Base-by-base conservation (phyloP, 2,329 filamentous ascomycete genomes). In the Hypoxylon sp. region DNA sequence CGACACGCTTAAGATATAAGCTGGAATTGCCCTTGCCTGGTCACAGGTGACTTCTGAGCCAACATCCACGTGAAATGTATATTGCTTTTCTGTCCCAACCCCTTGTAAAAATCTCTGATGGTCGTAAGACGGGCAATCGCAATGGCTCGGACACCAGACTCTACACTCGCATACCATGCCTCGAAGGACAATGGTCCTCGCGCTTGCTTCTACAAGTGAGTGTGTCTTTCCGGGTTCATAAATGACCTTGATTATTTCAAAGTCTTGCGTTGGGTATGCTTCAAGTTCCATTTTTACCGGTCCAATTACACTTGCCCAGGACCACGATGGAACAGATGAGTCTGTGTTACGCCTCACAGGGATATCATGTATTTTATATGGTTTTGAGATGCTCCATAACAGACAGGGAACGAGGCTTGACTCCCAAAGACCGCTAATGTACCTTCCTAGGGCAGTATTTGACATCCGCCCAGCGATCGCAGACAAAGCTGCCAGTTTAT, bases 251-350 rank as follows among this genome's bases (percentile, higher is more conserved):
- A 30, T 35, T 30, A 55, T 17, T 35, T 55, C 53, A 1, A 55
- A 44, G 2, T 14, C 48, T 17, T 13, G 20, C 22, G 48, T 8
- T 31, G 17, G 5, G 25, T 2, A 14, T 1, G 13, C 25, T 10
- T 55, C 37, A 1, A n/a, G 20, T 3, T 10, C 2, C 6, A 40
- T 48, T 7, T 2, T 5, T 3, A 58, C n/a, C 2, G 40, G 40
- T 2, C 40, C 27, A 17, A 58, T 49, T 22, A 58, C 13, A 42
- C 55, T 58, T 37, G 55, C 55, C 55, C 55, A 58, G 6, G 55
- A 58, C 55, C 55, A 58, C 3, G 55, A 49, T 14, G 55, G 55
- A 30, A 58, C 27, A 10, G 55, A 35, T 17, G 11, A 1, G 14
- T 58, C 55, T 8, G 27, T 35, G 13, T 6, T 58, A 4, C 55